phyloP scores from a whole-genome alignment of 192 early-diverging fungal species.

The Phycomyces nitens region DNA sequence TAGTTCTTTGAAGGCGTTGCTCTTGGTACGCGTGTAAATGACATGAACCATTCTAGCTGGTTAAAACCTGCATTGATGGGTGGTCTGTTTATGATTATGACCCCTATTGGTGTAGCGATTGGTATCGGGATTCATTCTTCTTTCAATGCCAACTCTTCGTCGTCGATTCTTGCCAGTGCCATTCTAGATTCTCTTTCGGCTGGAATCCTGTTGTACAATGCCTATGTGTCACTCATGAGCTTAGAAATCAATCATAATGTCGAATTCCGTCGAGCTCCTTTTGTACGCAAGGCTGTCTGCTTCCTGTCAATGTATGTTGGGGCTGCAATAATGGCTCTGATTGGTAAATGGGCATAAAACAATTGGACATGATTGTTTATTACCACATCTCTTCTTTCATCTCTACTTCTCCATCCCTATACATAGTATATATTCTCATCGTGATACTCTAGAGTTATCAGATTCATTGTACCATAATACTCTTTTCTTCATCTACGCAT shows the following conservation, averaged over 20 bases:
- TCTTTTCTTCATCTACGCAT: no score
- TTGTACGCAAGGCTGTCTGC: conserved; percentile 13
- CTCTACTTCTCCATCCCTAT: no score
- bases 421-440: no score
- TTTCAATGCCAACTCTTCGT: conserved; percentile 58
- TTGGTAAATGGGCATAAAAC: conserved; percentile 33
- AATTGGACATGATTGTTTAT: no score
- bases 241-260: conserved; percentile 38
- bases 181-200: conserved; percentile 72
- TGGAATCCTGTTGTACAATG: conserved; percentile 79
- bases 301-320: conserved; percentile 33
- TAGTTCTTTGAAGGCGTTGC: conserved; percentile 52
- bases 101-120: conserved; percentile 74
- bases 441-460: no score
- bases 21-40: conserved; percentile 43
- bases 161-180: conserved; percentile 60
- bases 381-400: no score
- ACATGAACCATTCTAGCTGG: conserved; percentile 24
- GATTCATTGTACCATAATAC: no score
- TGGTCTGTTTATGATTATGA: conserved; percentile 62
- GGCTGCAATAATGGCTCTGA: conserved; percentile 31
- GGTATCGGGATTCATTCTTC: conserved; percentile 69
- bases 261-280: conserved; percentile 14
- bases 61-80: conserved; percentile 44
- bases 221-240: conserved; percentile 66